Evolutionary conservation across 805 yeast genomes (phyloP), one percentile per base, ranked within the genome.

Genomic region (Lachancea lanzarotensis): DNA sequence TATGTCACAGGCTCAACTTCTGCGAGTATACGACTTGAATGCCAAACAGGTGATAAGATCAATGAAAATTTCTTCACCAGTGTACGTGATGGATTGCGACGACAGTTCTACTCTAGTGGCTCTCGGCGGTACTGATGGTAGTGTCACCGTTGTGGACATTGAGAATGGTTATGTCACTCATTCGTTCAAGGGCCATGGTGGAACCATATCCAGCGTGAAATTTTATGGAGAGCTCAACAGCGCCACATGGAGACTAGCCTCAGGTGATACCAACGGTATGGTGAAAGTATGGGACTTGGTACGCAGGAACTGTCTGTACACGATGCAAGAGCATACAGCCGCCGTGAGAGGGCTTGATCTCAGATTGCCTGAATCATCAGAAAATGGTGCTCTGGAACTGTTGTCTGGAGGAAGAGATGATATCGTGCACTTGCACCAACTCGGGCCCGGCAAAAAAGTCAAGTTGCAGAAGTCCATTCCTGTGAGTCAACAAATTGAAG

Each of bases 61-160:
- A 13, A 73, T 75, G 67, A 82, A 77, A 59, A 60, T 84, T 37
- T 69, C 87, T 2, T 82, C 96, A 1, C 96, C 97, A 1, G 84
- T 86, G 1, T 86, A 85, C 62, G 82, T 88, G 10, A 74, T 88
- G 37, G 72, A 83, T 10, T 78, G 77, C 18, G 98, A 93, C 63
- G 61, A 76, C 2, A 87, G 97, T 0, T 82, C 95, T 2, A 80
- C 95, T 2, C 70, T 93, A 31, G 78, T 90, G 57, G 95, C 96
- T 16, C 81, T 93, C 58, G 99, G 99, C 33, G 89, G 95, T 38
- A 84, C 97, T 0, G 98, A 93, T 64, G 98, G 98, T 39, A 76
- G 81, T 35, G 84, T 90, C 15, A 81, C 86, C 37, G 95, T 93
- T 1, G 89, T 95, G 83, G 99, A 93, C 63, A 74, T 93, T 31